Percentiles rank a stretch among this genome's conserved stretches.
These are phyloP conservation scores for Deuterostichococcus epilithicus DNA, from an alignment of 139 green algal species.

Conservation along the genomic window DNA sequence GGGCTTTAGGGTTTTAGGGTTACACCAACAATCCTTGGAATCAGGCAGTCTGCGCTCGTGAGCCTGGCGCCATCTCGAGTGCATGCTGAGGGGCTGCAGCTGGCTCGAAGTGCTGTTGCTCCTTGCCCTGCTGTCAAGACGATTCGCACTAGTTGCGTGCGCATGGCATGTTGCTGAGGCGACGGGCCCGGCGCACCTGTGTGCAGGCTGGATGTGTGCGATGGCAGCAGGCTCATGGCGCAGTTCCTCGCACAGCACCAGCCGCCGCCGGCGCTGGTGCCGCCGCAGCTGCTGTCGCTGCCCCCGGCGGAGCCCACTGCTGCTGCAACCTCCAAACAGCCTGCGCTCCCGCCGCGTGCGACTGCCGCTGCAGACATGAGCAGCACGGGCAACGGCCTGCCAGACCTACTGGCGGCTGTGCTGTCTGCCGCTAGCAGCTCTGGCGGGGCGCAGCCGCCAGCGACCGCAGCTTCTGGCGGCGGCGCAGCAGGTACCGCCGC, in stretches of 20 bases:
- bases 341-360: too few species aligned
- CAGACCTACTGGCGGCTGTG: slow-evolving; percentile 22
- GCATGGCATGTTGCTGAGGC: background rate
- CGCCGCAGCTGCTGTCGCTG: too few species aligned
- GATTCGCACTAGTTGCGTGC: background rate
- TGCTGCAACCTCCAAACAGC: background rate
- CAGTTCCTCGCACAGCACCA: slow-evolving; percentile 1
- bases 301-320: too few species aligned
- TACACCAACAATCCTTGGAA: too few species aligned
- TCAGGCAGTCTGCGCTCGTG: too few species aligned
- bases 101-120: background rate
- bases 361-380: too few species aligned
- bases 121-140: background rate
- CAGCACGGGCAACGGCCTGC: slow-evolving; percentile 26
- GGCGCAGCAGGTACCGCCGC: slow-evolving; percentile 1
- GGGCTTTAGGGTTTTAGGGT: background rate
- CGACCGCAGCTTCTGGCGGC: background rate
- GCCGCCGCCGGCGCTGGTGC: background rate
- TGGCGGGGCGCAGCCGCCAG: background rate
- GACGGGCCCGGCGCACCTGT: background rate
- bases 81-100: too few species aligned
- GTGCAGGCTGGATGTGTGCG: slow-evolving; percentile 14
- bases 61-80: too few species aligned
- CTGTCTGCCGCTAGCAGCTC: background rate
- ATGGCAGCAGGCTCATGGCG: slow-evolving; percentile 3